Conservation (phyloP, 768 basidiomycete genomes). For the Tylopilus plumbeoviolaceoides region DNA sequence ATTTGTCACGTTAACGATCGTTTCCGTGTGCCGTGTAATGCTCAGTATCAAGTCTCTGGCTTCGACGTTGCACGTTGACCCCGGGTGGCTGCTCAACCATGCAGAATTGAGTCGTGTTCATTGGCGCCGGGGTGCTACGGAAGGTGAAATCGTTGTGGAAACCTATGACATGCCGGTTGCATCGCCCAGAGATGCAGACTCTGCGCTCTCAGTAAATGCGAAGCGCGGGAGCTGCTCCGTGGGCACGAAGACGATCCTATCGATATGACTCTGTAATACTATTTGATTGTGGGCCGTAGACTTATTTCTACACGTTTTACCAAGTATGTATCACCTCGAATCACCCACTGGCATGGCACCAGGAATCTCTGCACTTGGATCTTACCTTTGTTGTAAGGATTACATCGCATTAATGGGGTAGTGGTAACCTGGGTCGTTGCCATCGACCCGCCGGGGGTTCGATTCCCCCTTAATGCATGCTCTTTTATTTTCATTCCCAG, state of each 20-base stretch:
- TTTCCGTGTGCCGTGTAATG: conserved; percentile 37
- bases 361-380: no score
- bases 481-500: no score
- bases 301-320: no score
- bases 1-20: conserved; percentile 7
- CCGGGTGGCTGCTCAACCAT: conserved; percentile 42
- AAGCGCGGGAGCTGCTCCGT: not conserved
- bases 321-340: no score
- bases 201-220: not conserved
- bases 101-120: conserved; percentile 42
- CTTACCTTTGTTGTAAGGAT: no score
- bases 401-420: conserved; percentile 53
- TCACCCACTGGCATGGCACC: no score
- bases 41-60: conserved; percentile 43
- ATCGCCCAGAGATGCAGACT: not conserved
- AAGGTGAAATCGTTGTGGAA: conserved; percentile 34
- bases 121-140: conserved; percentile 34
- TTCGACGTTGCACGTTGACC: conserved; percentile 36
- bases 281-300: not conserved
- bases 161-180: conserved; percentile 1
- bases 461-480: conserved; percentile 48
- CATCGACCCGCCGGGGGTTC: conserved; percentile 86
- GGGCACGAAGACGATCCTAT: not conserved
- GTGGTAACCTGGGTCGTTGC: conserved; percentile 67
- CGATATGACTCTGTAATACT: not conserved